These are phyloP conservation scores for Rubus parviflorus DNA, from an alignment of 306 rosid species.

Conservation along the genomic window DNA sequence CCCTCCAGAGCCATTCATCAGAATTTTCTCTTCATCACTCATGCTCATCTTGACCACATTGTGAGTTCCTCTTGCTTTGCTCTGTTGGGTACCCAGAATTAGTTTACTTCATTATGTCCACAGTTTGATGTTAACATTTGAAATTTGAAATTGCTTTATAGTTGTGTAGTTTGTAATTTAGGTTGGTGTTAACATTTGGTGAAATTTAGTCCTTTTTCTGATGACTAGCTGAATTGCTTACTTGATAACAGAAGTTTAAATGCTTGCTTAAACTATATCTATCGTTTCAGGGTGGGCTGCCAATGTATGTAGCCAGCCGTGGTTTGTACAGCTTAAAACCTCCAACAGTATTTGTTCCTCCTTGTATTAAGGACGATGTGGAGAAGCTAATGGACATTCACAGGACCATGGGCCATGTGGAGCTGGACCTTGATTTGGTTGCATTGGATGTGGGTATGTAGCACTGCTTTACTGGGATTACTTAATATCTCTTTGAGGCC, in stretches of 20 bases:
- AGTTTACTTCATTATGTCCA: neutral
- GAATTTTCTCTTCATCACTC: slow-evolving; percentile 79
- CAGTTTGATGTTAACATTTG: too few relatives aligned
- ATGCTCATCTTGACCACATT: slow-evolving; percentile 98
- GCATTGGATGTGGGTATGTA: slow-evolving; percentile 84
- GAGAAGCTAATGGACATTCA: slow-evolving; percentile 85
- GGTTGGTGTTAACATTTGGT: neutral
- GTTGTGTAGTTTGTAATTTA: neutral
- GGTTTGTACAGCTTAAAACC: slow-evolving; percentile 84
- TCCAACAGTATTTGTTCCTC: slow-evolving; percentile 90
- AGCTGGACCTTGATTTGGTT: slow-evolving; percentile 73
- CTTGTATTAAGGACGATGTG: slow-evolving; percentile 83
- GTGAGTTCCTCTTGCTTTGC: slow-evolving; percentile 43
- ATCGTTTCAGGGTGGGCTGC: slow-evolving; percentile 81
- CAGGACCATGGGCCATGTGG: slow-evolving; percentile 81
- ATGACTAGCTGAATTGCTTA: neutral
- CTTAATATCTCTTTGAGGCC: neutral
- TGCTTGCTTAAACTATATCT: slow-evolving; percentile 18
- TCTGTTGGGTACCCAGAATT: slow-evolving; percentile 1
- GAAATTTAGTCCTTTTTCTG: too few relatives aligned
- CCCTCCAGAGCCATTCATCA: slow-evolving; percentile 87
- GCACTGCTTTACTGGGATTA: slow-evolving; percentile 15
- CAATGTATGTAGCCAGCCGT: slow-evolving; percentile 92
- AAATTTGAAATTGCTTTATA: neutral
- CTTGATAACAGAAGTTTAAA: slow-evolving; percentile 3